These are phyloP conservation scores for Macrolepiota fuliginosa DNA, from an alignment of 768 basidiomycete genomes.

Conservation along the genomic window DNA sequence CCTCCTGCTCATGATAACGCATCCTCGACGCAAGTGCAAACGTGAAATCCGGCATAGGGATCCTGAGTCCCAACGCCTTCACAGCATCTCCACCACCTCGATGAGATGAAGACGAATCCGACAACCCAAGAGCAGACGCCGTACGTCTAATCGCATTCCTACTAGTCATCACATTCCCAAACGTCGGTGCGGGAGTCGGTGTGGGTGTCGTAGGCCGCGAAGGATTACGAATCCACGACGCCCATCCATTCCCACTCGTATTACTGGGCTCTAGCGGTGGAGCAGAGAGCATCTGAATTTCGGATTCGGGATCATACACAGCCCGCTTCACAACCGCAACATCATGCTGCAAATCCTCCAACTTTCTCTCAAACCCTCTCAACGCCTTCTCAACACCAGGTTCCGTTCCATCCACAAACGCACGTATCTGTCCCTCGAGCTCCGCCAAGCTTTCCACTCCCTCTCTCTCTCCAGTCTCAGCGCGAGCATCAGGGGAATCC, in stretches of 20 bases:
- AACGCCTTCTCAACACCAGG: slow-evolving; percentile 42
- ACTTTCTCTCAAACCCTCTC: slow-evolving; percentile 51
- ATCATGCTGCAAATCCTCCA: slow-evolving; percentile 76
- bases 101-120: background rate
- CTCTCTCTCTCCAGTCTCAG: slow-evolving; percentile 13
- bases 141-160: background rate
- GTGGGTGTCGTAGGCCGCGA: background rate
- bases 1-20: background rate
- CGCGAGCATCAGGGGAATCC: background rate
- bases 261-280: too few species aligned
- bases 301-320: slow-evolving; percentile 42
- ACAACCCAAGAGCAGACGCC: background rate
- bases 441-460: slow-evolving; percentile 27
- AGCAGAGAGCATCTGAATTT: background rate
- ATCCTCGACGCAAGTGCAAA: background rate
- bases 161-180: slow-evolving; percentile 6
- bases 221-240: background rate
- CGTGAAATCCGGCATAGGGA: slow-evolving; percentile 1
- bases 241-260: background rate
- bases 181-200: background rate
- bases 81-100: background rate
- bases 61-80: background rate
- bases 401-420: slow-evolving; percentile 57
- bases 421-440: slow-evolving; percentile 47
- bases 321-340: slow-evolving; percentile 65